phyloP scores from a whole-genome alignment of 345 rosid genomes.

The rapeseed (Brassica napus) region DNA sequence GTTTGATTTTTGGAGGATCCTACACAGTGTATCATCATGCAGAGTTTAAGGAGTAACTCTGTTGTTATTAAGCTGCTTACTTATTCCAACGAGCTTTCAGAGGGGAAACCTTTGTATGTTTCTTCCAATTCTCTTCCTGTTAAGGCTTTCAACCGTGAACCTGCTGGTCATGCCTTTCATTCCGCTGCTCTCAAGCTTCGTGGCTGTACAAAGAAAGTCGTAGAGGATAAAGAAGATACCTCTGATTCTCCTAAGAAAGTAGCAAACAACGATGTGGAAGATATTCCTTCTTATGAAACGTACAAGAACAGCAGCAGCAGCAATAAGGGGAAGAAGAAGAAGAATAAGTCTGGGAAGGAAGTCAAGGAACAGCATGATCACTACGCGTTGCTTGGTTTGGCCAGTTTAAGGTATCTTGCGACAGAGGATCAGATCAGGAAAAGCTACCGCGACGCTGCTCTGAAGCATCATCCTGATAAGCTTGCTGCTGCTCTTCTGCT shows the following conservation, averaged over 20 bases:
- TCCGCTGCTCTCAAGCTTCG: conserved; percentile 74
- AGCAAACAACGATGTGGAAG: conserved; percentile 45
- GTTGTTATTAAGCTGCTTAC: conserved; percentile 52
- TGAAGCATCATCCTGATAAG: conserved; percentile 95
- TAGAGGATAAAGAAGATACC: conserved; percentile 33
- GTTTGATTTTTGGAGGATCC: conserved; percentile 11
- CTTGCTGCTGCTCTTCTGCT: conserved; percentile 86
- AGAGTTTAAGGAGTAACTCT: conserved; percentile 46
- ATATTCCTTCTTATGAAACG: conserved; percentile 68
- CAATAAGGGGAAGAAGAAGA: conserved; percentile 65
- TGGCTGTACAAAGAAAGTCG: conserved; percentile 63
- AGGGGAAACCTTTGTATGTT: conserved; percentile 60
- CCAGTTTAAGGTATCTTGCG: conserved; percentile 89
- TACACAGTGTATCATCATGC: conserved; percentile 8
- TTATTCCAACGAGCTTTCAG: conserved; percentile 67
- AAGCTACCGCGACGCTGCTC: conserved; percentile 85
- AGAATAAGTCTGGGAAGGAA: background rate
- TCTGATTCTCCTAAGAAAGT: conserved; percentile 40
- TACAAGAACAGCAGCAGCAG: conserved; percentile 31
- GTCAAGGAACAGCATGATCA: conserved; percentile 71
- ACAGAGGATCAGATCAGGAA: conserved; percentile 94
- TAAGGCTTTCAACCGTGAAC: conserved; percentile 73
- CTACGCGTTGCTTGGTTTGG: conserved; percentile 85
- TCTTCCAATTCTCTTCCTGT: conserved; percentile 78
- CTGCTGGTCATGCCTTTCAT: conserved; percentile 96